phyloP scores from a whole-genome alignment of 2,329 filamentous ascomycete genomes.

The Penicillium sp. region DNA sequence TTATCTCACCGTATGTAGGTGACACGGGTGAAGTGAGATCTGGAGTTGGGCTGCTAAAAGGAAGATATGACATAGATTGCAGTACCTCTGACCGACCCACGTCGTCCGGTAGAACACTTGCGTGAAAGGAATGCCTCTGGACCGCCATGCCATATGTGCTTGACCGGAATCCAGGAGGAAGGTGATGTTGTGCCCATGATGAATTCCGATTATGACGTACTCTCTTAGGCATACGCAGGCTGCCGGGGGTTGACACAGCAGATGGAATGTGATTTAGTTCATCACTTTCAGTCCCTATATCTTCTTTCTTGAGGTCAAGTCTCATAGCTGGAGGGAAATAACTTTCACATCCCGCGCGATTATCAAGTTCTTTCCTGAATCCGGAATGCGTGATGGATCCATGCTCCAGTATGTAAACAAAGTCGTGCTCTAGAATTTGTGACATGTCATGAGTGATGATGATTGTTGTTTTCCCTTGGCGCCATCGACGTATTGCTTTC shows the following conservation, averaged over 20 bases:
- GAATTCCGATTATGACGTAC: conserved; percentile 2
- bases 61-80: not conserved
- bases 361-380: conserved; percentile 56
- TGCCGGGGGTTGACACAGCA: not conserved
- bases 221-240: not conserved
- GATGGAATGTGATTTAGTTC: not conserved
- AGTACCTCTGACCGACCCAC: no score
- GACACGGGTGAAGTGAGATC: not conserved
- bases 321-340: conserved; percentile 16
- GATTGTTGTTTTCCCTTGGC: conserved; percentile 79
- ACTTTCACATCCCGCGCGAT: conserved; percentile 28
- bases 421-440: conserved; percentile 72
- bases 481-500: conserved; percentile 74
- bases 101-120: not conserved
- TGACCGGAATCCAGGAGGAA: conserved; percentile 12
- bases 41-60: not conserved
- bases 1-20: not conserved
- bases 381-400: conserved; percentile 71
- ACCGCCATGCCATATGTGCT: conserved; percentile 3
- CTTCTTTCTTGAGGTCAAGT: not conserved
- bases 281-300: not conserved
- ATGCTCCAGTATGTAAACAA: conserved; percentile 75
- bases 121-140: not conserved
- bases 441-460: conserved; percentile 89
- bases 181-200: conserved; percentile 16